Percentiles rank a stretch among this genome's conserved stretches.
These are phyloP conservation scores for Syncephalastrum contaminatum DNA, from an alignment of 371 early-diverging fungal genomes.

Conservation along the genomic window DNA sequence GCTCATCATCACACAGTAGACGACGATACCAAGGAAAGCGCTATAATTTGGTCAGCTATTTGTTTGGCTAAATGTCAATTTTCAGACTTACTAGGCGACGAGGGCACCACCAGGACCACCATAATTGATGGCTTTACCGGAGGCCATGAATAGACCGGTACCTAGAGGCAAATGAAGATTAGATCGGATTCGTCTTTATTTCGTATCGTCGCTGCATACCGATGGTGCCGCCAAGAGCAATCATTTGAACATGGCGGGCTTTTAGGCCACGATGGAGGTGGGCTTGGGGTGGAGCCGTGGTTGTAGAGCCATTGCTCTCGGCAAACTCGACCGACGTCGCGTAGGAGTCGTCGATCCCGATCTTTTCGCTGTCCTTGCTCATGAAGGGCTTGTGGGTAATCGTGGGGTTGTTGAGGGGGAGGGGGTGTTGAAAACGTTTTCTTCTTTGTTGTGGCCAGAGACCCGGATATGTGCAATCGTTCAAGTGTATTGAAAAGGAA, in stretches of 20 bases:
- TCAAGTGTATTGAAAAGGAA: too few relatives aligned
- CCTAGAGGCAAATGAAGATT: constrained; percentile 46
- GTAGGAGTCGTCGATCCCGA: constrained; percentile 5
- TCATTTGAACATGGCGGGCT: constrained; percentile 62
- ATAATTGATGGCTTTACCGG: constrained; percentile 70
- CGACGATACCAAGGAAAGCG: constrained; percentile 73
- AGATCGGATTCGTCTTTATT: not conserved
- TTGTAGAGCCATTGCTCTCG: constrained; percentile 9
- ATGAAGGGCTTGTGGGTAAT: constrained; percentile 7
- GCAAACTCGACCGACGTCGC: constrained; percentile 26
- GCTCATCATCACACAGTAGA: constrained; percentile 80
- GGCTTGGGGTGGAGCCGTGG: not conserved
- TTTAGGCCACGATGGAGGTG: constrained; percentile 45
- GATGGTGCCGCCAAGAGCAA: constrained; percentile 63
- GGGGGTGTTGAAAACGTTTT: constrained; percentile 11
- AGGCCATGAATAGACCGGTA: constrained; percentile 89
- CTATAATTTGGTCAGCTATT: not conserved
- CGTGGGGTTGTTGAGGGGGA: constrained; percentile 9
- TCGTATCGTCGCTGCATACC: constrained; percentile 22
- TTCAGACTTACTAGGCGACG: constrained; percentile 59
- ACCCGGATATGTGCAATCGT: constrained; percentile 33
- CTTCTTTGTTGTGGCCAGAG: constrained; percentile 38
- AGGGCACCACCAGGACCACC: constrained; percentile 78
- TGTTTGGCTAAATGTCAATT: not conserved
- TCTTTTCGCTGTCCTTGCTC: constrained; percentile 14